Evolutionary conservation across 768 basidiomycete species (phyloP).

Genomic region (Boletellus ananas): DNA sequence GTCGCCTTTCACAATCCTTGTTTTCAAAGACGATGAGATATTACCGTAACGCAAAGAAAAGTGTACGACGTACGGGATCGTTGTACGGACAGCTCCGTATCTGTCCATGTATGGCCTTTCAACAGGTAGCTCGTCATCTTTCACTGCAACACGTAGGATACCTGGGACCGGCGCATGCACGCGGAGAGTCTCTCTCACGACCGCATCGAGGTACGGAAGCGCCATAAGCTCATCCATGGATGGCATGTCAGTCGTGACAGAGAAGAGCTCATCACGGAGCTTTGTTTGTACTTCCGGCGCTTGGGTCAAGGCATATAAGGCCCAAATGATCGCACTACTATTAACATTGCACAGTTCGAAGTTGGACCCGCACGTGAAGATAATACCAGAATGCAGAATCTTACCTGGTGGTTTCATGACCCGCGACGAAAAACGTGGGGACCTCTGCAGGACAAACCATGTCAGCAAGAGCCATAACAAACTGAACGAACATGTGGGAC

Average conservation of each 20-base stretch:
- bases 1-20: not conserved
- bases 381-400: not conserved
- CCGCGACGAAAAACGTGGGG: not conserved
- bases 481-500: constrained; percentile 12
- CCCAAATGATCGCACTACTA: not conserved
- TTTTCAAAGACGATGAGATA: too few relatives aligned
- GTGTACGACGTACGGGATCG: not conserved
- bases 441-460: not conserved
- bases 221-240: constrained; percentile 66
- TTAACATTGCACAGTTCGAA: not conserved
- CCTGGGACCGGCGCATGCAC: constrained; percentile 44
- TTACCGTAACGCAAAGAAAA: not conserved
- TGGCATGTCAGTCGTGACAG: constrained; percentile 51
- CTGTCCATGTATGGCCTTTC: not conserved
- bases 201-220: constrained; percentile 66
- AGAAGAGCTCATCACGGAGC: constrained; percentile 27
- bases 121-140: constrained; percentile 50
- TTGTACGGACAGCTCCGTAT: not conserved
- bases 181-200: constrained; percentile 59
- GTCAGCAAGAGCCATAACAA: not conserved
- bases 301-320: not conserved
- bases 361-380: too few relatives aligned
- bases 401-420: not conserved
- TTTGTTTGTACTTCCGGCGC: not conserved
- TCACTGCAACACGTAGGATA: constrained; percentile 42